phyloP scores from a whole-genome alignment of 2,329 filamentous ascomycete genomes.

The Lachnellula hyalina region DNA sequence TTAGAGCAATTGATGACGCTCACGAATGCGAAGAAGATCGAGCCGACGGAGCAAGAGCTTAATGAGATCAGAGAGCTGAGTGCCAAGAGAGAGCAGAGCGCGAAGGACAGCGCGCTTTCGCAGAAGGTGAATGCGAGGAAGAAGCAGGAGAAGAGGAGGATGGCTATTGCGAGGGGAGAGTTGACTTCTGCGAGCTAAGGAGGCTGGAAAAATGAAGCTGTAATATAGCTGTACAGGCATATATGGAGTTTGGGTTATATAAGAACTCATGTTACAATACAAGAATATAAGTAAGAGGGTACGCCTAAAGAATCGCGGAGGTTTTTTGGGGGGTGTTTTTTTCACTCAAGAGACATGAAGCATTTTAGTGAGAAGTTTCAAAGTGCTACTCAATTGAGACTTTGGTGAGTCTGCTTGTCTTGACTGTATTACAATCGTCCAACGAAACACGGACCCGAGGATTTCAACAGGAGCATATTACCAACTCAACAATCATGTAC shows the following conservation, averaged over 20 bases:
- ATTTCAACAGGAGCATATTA: too few species aligned
- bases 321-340: background rate
- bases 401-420: too few species aligned
- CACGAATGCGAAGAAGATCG: slow-evolving; percentile 54
- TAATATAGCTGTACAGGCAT: background rate
- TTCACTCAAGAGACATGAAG: too few species aligned
- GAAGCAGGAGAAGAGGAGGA: slow-evolving; percentile 59
- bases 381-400: too few species aligned
- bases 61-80: slow-evolving; percentile 52
- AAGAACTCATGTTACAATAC: background rate
- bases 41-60: slow-evolving; percentile 54
- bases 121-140: slow-evolving; percentile 45
- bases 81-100: slow-evolving; percentile 46
- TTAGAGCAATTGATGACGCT: slow-evolving; percentile 55
- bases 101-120: slow-evolving; percentile 50
- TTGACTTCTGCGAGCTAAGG: slow-evolving; percentile 2
- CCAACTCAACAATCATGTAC: too few species aligned
- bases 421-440: too few species aligned
- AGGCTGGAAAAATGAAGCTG: background rate
- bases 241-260: background rate
- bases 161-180: slow-evolving; percentile 46
- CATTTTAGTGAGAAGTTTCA: too few species aligned
- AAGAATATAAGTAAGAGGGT: background rate
- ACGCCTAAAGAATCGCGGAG: background rate
- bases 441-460: too few species aligned